phyloP scores from a whole-genome alignment of 2,329 filamentous ascomycete genomes.

The Allantophomopsis lycopodina region DNA sequence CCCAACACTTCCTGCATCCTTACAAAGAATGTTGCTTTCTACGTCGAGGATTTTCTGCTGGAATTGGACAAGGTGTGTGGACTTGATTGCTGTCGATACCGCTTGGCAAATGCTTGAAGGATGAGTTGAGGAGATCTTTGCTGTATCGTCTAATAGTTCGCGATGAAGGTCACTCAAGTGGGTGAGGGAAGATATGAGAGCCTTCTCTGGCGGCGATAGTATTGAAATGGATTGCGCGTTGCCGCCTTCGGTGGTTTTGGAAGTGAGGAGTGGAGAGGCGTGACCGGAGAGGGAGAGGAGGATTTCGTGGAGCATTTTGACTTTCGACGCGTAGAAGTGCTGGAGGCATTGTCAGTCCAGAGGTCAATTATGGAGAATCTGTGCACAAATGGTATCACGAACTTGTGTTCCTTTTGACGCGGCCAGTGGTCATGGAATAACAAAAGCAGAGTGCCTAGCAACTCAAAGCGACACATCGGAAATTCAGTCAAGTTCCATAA shows the following conservation, averaged over 20 bases:
- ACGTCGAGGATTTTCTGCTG: slow-evolving; percentile 76
- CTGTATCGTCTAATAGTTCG: slow-evolving; percentile 52
- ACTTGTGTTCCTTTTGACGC: slow-evolving; percentile 1
- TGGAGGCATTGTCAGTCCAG: neutral
- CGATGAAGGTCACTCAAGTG: slow-evolving; percentile 69
- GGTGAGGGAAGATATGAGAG: slow-evolving; percentile 64
- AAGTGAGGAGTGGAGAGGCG: slow-evolving; percentile 71
- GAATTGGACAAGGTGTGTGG: slow-evolving; percentile 65
- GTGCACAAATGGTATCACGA: neutral
- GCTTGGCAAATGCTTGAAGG: slow-evolving; percentile 76
- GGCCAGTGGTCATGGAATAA: slow-evolving; percentile 5
- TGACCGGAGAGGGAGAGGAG: slow-evolving; percentile 92
- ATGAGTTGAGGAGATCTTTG: slow-evolving; percentile 56
- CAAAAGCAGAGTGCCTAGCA: slow-evolving; percentile 16
- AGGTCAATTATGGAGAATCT: neutral
- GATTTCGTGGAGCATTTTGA: slow-evolving; percentile 89
- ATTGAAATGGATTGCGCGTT: slow-evolving; percentile 30
- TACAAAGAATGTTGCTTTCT: slow-evolving; percentile 62
- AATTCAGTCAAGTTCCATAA: neutral
- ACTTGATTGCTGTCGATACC: slow-evolving; percentile 64
- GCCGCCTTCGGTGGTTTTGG: slow-evolving; percentile 24
- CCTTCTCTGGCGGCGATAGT: slow-evolving; percentile 67
- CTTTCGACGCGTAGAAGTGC: slow-evolving; percentile 1
- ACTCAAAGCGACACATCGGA: slow-evolving; percentile 19
- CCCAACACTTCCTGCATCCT: slow-evolving; percentile 70